These are phyloP conservation scores for Zygosaccharomyces gambellarensis DNA, from an alignment of 805 yeast genomes.

Conservation along the genomic window DNA sequence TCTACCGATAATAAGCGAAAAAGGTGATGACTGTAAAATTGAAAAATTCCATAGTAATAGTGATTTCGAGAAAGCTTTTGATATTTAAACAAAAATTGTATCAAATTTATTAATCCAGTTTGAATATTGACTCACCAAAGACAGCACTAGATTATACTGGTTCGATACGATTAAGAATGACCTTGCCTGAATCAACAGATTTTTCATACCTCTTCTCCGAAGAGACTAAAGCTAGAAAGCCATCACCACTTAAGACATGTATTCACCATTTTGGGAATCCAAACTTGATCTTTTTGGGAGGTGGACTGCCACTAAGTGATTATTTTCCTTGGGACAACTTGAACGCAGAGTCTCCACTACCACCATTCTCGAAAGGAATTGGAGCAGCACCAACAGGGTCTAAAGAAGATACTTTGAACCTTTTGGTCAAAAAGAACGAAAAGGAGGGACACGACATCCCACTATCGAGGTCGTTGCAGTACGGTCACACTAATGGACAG, in stretches of 20 bases:
- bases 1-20: conserved; percentile 1
- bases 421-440: conserved; percentile 30
- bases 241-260: conserved; percentile 79
- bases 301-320: conserved; percentile 88
- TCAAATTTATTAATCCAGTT: background rate
- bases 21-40: conserved; percentile 3
- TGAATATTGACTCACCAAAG: no score
- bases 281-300: conserved; percentile 82
- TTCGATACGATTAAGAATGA: conserved; percentile 14
- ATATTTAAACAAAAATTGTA: background rate
- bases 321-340: conserved; percentile 88
- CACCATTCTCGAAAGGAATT: conserved; percentile 77
- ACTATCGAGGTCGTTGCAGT: conserved; percentile 82
- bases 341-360: conserved; percentile 63
- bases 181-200: conserved; percentile 55
- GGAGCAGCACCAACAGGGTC: conserved; percentile 48
- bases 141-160: no score
- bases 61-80: background rate
- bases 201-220: conserved; percentile 67
- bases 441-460: conserved; percentile 59
- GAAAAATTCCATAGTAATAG: conserved; percentile 4
- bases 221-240: conserved; percentile 71
- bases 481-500: conserved; percentile 82
- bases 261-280: conserved; percentile 73
- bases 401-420: conserved; percentile 26